Conservation (phyloP, 345 rosid genomes). For the Carallia brachiata region DNA sequence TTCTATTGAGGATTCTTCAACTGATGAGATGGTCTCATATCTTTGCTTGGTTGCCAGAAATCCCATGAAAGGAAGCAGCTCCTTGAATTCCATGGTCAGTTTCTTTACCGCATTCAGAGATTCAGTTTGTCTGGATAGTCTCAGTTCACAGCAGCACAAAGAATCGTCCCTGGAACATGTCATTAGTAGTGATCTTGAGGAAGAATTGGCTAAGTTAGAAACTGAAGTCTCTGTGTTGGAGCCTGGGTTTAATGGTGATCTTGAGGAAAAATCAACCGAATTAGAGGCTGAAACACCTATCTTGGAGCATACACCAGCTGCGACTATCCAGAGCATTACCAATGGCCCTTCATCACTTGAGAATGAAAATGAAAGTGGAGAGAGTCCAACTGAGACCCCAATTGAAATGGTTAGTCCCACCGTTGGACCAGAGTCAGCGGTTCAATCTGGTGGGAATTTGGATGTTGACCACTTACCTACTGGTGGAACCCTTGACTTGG, state of each 20-base stretch:
- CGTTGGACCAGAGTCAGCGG: constrained; percentile 17
- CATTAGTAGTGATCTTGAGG: constrained; percentile 22
- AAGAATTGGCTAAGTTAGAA: constrained; percentile 24
- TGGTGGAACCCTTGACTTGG: constrained; percentile 22
- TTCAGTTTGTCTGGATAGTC: constrained; percentile 32
- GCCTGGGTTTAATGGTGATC: constrained; percentile 21
- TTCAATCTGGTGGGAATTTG: constrained; percentile 13
- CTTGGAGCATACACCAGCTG: constrained; percentile 22
- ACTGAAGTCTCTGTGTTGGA: constrained; percentile 24
- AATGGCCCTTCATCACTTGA: constrained; percentile 28
- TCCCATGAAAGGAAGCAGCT: constrained; percentile 29
- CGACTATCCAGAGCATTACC: constrained; percentile 16
- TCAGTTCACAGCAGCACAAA: constrained; percentile 12
- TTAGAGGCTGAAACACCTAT: constrained; percentile 23
- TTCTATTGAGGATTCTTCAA: constrained; percentile 27
- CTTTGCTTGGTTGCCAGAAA: constrained; percentile 39
- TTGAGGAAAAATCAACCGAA: constrained; percentile 26
- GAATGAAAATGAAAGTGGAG: constrained; percentile 27
- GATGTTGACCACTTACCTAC: constrained; percentile 27
- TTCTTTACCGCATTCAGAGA: constrained; percentile 43
- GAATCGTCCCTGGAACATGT: constrained; percentile 20
- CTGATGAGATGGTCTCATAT: constrained; percentile 33
- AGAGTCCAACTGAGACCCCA: constrained; percentile 17
- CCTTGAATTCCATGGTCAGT: constrained; percentile 20
- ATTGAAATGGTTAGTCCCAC: constrained; percentile 12